Evolutionary conservation across 768 basidiomycete genomes (phyloP).

Genomic region (Boletus vermiculosoides): DNA sequence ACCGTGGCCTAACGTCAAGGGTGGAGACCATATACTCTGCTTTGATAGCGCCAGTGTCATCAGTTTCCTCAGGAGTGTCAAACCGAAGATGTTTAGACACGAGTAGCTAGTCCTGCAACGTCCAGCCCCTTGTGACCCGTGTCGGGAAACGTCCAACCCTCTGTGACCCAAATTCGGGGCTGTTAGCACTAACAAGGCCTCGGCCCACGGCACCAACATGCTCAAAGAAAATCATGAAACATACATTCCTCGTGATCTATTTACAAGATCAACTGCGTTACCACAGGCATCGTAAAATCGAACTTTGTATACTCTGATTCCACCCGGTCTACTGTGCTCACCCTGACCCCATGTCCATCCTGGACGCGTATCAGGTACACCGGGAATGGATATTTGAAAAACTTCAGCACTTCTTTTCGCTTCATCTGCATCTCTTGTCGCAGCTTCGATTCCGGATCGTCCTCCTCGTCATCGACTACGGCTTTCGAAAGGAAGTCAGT

Average conservation of each 20-base stretch:
- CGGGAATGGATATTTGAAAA: slow-evolving; percentile 17
- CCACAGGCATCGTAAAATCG: slow-evolving; percentile 19
- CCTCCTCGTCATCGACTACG: neutral
- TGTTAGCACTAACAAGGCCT: neutral
- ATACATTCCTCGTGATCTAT: neutral
- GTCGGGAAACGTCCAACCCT: neutral
- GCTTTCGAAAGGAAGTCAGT: slow-evolving; percentile 7
- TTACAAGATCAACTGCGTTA: slow-evolving; percentile 17
- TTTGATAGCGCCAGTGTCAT: slow-evolving; percentile 7
- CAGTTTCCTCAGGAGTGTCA: slow-evolving; percentile 1
- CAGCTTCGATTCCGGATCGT: slow-evolving; percentile 6
- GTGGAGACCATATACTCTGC: neutral
- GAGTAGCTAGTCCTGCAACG: too few species aligned
- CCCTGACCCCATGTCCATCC: slow-evolving; percentile 16
- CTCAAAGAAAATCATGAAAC: neutral
- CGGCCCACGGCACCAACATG: neutral
- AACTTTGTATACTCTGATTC: slow-evolving; percentile 10
- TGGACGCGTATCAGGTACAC: slow-evolving; percentile 18
- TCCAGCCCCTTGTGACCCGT: neutral
- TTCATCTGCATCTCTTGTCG: slow-evolving; percentile 14
- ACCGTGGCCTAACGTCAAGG: neutral
- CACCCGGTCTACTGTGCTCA: slow-evolving; percentile 15
- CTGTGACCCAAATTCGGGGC: neutral
- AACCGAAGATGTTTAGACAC: neutral
- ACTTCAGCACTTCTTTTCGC: slow-evolving; percentile 16